A percentile compares a stretch with the other conserved stretches of the same genome.
Evolutionary conservation across 208 protist species (phyloP).

Genomic region (Leishmania tarentolae): DNA sequence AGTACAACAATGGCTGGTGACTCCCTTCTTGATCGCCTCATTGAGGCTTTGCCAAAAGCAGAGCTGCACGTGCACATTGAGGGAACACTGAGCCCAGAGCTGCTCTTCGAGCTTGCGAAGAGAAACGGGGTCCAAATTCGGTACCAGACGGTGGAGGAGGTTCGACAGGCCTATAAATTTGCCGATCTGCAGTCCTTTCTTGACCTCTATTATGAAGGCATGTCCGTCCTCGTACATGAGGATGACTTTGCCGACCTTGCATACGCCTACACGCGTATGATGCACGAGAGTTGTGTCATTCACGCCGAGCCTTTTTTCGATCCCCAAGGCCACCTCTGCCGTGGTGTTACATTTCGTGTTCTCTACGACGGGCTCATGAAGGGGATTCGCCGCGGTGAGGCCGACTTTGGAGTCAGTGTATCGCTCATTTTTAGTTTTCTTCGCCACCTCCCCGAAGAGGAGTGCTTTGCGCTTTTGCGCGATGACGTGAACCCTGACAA

Average conservation of each 20-base stretch:
- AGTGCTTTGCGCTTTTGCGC: slow-evolving; percentile 41
- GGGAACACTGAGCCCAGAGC: slow-evolving; percentile 54
- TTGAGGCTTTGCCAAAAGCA: slow-evolving; percentile 51
- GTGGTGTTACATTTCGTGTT: slow-evolving; percentile 39
- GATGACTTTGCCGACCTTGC: slow-evolving; percentile 57
- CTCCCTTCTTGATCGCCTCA: slow-evolving; percentile 23
- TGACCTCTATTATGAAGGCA: slow-evolving; percentile 60
- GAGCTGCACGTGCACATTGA: slow-evolving; percentile 74
- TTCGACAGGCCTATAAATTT: slow-evolving; percentile 51
- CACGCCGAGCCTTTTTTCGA: slow-evolving; percentile 68
- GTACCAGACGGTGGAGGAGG: slow-evolving; percentile 47
- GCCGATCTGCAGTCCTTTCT: slow-evolving; percentile 55
- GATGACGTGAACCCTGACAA: slow-evolving; percentile 31
- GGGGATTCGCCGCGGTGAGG: slow-evolving; percentile 36
- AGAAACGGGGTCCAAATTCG: slow-evolving; percentile 39
- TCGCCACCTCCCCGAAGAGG: slow-evolving; percentile 47
- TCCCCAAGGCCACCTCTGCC: slow-evolving; percentile 49
- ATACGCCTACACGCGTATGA: slow-evolving; percentile 45
- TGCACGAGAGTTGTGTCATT: slow-evolving; percentile 32
- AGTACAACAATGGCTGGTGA: slow-evolving; percentile 12
- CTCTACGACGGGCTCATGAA: slow-evolving; percentile 49
- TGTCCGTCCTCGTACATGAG: slow-evolving; percentile 46
- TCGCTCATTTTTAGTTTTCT: slow-evolving; percentile 55
- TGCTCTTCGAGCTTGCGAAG: slow-evolving; percentile 49
- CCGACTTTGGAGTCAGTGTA: slow-evolving; percentile 41